Evolutionary conservation across 495 filamentous ascomycete species (phyloP).

Genomic region (Xylaria telfairii): DNA sequence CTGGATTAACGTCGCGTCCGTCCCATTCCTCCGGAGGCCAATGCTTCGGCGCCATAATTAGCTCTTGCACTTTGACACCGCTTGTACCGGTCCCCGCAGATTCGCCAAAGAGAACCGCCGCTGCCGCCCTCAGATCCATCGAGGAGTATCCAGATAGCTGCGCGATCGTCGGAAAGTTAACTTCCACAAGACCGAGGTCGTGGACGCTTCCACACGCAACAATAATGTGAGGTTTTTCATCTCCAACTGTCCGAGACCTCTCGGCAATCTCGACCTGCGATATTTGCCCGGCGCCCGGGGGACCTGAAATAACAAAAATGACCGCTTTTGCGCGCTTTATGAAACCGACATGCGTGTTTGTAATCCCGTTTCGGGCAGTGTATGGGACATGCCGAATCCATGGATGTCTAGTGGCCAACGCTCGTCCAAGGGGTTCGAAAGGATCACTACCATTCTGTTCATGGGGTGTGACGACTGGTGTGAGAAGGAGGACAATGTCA

Average conservation of each 20-base stretch:
- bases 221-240: constrained; percentile 57
- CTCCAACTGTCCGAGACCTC: constrained; percentile 48
- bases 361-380: constrained; percentile 61
- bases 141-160: constrained; percentile 55
- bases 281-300: constrained; percentile 41
- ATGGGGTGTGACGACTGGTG: constrained; percentile 60
- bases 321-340: constrained; percentile 61
- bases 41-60: constrained; percentile 46
- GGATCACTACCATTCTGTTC: constrained; percentile 55
- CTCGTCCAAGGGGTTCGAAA: constrained; percentile 64
- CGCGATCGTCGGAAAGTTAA: constrained; percentile 54
- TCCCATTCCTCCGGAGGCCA: constrained; percentile 59
- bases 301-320: constrained; percentile 59
- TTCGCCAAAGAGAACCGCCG: constrained; percentile 60
- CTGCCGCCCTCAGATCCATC: constrained; percentile 59
- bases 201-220: constrained; percentile 53
- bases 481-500: constrained; percentile 64
- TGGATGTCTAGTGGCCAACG: constrained; percentile 58
- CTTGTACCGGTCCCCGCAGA: constrained; percentile 22
- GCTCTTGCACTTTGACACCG: constrained; percentile 42
- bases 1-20: constrained; percentile 46
- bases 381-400: constrained; percentile 68
- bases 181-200: constrained; percentile 43
- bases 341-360: constrained; percentile 63
- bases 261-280: constrained; percentile 53